These are phyloP conservation scores for Ploettnerulaceae sp. DNA, from an alignment of 2,329 filamentous ascomycete genomes.

Conservation along the genomic window DNA sequence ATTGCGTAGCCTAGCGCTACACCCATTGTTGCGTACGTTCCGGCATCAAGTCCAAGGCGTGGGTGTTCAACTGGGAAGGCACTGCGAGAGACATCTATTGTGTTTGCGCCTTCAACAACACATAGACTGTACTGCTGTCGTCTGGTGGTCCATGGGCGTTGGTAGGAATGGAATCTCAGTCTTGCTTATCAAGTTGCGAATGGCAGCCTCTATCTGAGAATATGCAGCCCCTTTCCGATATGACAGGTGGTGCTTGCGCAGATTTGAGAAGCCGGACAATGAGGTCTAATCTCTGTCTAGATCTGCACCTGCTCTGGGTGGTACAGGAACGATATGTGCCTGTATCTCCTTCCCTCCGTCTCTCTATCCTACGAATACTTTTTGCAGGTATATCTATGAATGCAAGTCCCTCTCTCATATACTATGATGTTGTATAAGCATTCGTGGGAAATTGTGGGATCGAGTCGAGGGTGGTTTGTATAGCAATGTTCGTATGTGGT, in stretches of 20 bases:
- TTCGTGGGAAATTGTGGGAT: conserved; percentile 44
- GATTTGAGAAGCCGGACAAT: conserved; percentile 42
- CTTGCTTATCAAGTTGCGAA: conserved; percentile 42
- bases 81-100: conserved; percentile 55
- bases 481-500: conserved; percentile 48
- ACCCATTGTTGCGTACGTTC: conserved; percentile 56
- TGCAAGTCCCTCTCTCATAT: conserved; percentile 46
- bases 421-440: conserved; percentile 49
- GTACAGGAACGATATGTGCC: conserved; percentile 31
- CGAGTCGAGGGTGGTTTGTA: conserved; percentile 42
- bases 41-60: conserved; percentile 51
- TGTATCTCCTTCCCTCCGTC: conserved; percentile 23
- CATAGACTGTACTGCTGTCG: conserved; percentile 47
- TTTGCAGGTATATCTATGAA: conserved; percentile 52
- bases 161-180: conserved; percentile 51
- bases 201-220: conserved; percentile 43
- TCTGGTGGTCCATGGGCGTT: conserved; percentile 49
- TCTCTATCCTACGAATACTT: conserved; percentile 46
- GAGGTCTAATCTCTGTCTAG: conserved; percentile 38
- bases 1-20: conserved; percentile 53
- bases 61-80: conserved; percentile 50
- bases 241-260: conserved; percentile 46
- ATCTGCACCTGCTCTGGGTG: conserved; percentile 44
- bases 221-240: conserved; percentile 53
- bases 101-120: conserved; percentile 56